phyloP scores from a whole-genome alignment of 352 stramenopile genomes.

The Phytophthora tentaculata region DNA sequence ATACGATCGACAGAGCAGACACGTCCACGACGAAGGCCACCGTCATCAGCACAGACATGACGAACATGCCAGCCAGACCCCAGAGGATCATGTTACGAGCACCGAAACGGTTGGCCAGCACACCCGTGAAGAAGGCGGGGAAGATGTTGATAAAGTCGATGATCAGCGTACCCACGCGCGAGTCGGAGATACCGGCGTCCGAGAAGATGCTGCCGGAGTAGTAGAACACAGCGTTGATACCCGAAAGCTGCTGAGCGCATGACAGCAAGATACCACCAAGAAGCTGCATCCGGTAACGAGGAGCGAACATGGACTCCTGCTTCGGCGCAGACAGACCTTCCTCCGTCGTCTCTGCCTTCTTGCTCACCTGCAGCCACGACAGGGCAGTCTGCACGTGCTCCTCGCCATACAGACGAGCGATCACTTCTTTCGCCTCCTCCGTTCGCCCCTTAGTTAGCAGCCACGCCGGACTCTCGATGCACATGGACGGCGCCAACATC shows the following conservation, averaged over 20 bases:
- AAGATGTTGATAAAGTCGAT: constrained; percentile 42
- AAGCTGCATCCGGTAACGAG: constrained; percentile 50
- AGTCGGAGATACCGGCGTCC: constrained; percentile 37
- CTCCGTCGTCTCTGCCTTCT: constrained; percentile 5
- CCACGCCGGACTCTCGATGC: constrained; percentile 37
- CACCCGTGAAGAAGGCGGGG: constrained; percentile 1
- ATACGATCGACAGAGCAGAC: too few species aligned
- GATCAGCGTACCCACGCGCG: constrained; percentile 28
- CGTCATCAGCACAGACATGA: too few species aligned
- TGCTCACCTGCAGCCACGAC: constrained; percentile 36
- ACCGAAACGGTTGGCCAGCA: too few species aligned
- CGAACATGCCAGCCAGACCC: too few species aligned
- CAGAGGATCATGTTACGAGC: too few species aligned
- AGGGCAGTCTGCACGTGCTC: constrained; percentile 37
- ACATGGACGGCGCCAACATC: constrained; percentile 24
- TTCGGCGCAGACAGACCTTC: constrained; percentile 23
- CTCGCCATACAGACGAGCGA: constrained; percentile 40
- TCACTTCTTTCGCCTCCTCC: constrained; percentile 31
- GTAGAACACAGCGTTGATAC: constrained; percentile 35
- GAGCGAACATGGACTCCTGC: constrained; percentile 45
- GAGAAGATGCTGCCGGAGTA: constrained; percentile 34
- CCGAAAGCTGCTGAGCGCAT: constrained; percentile 32
- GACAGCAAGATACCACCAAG: constrained; percentile 55
- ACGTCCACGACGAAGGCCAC: too few species aligned
- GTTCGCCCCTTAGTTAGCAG: constrained; percentile 50